Evolutionary conservation across 306 rosid species (phyloP).

Genomic region (Vigna reflexopilosa): DNA sequence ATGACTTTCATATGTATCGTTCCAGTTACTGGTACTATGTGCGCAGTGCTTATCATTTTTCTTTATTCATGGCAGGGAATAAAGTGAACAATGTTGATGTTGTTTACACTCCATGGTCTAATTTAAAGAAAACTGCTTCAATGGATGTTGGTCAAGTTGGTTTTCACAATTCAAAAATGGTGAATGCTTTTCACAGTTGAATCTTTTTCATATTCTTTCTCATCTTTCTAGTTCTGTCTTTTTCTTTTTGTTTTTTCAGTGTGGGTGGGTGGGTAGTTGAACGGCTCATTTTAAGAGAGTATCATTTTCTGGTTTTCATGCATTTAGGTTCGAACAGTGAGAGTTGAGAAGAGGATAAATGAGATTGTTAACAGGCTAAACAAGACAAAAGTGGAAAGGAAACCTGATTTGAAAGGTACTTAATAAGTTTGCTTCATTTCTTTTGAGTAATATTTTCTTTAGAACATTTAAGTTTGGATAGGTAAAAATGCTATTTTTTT

Average conservation of each 20-base stretch:
- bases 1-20: not conserved
- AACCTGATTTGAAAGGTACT: conserved; percentile 93
- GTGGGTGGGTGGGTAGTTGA: conserved; percentile 37
- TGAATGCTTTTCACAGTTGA: conserved; percentile 37
- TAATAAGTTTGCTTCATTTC: conserved; percentile 33
- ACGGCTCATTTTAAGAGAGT: conserved; percentile 42
- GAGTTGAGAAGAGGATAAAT: conserved; percentile 92
- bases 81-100: conserved; percentile 93
- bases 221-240: conserved; percentile 2
- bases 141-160: conserved; percentile 99
- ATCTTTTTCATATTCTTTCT: conserved; percentile 16
- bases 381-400: conserved; percentile 91
- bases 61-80: conserved; percentile 67
- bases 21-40: conserved; percentile 5
- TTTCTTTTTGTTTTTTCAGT: not conserved
- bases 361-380: conserved; percentile 90
- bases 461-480: not conserved
- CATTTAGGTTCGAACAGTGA: conserved; percentile 82
- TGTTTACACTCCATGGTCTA: conserved; percentile 98
- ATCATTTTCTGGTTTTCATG: conserved; percentile 40
- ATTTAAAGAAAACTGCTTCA: conserved; percentile 95
- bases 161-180: conserved; percentile 83
- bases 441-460: not conserved
- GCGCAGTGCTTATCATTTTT: not conserved
- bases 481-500: conserved; percentile 6